Percentiles rank a stretch among this genome's conserved stretches.
phyloP scores from a whole-genome alignment of 2,329 filamentous ascomycete species.

The Dissoconium aciculare region DNA sequence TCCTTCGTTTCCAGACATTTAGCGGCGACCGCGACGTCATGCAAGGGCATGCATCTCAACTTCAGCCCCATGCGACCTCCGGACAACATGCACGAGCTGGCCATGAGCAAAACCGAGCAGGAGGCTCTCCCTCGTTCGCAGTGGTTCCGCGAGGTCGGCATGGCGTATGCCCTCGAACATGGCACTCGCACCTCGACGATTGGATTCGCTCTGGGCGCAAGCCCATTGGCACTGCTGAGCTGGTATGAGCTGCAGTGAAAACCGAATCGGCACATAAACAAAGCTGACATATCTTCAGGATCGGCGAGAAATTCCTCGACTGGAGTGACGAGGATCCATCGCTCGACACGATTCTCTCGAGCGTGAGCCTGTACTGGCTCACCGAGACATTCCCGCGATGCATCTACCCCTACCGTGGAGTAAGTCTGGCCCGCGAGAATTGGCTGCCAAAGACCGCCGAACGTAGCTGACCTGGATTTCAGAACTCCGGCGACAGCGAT shows the following conservation, averaged over 20 bases:
- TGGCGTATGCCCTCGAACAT: conserved; percentile 39
- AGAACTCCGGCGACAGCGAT: conserved; percentile 4
- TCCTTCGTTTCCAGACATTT: conserved; percentile 29
- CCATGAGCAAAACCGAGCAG: conserved; percentile 24
- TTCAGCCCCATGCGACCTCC: conserved; percentile 13
- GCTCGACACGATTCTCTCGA: conserved; percentile 31
- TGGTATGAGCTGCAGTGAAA: conserved; percentile 27
- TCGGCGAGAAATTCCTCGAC: conserved; percentile 41
- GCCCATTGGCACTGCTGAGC: conserved; percentile 41
- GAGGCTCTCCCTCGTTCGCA: conserved; percentile 24
- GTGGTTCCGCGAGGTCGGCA: conserved; percentile 29
- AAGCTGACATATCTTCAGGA: conserved; percentile 21
- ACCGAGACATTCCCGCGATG: conserved; percentile 34
- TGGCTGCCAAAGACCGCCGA: too few relatives aligned
- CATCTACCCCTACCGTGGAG: conserved; percentile 35
- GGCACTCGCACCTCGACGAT: conserved; percentile 42
- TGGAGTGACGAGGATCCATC: conserved; percentile 35
- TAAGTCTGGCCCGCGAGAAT: conserved; percentile 9
- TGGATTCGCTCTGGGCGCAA: conserved; percentile 38
- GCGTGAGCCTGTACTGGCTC: conserved; percentile 41
- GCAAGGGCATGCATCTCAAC: conserved; percentile 18
- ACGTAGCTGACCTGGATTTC: too few relatives aligned
- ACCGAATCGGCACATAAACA: too few relatives aligned
- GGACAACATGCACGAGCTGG: conserved; percentile 12
- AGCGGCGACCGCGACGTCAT: conserved; percentile 8